A percentile compares a stretch with the other conserved stretches of the same genome.
phyloP scores from a whole-genome alignment of 1,284 basidiomycete species.

The Pseudozyma thailandica region DNA sequence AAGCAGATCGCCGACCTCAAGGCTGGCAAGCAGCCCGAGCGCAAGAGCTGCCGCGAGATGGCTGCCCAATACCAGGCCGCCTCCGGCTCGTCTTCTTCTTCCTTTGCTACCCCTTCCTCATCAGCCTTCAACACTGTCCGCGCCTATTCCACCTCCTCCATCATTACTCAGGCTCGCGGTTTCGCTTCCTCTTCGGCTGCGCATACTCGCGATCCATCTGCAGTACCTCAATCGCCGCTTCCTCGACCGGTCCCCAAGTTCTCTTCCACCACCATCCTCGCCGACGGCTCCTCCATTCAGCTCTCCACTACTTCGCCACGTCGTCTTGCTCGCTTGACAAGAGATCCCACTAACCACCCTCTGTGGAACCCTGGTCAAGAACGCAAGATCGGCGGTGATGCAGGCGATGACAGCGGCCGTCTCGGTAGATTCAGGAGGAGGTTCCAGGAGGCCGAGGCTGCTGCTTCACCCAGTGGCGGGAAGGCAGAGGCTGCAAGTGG shows the following conservation, averaged over 20 bases:
- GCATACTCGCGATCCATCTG: slow-evolving; percentile 33
- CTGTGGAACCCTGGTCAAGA: slow-evolving; percentile 64
- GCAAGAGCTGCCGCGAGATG: slow-evolving; percentile 47
- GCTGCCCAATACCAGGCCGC: slow-evolving; percentile 40
- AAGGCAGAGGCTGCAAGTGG: slow-evolving; percentile 16
- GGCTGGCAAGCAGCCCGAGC: slow-evolving; percentile 52
- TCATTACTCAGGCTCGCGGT: slow-evolving; percentile 22
- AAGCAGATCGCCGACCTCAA: slow-evolving; percentile 57
- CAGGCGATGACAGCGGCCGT: slow-evolving; percentile 63
- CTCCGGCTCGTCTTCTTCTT: slow-evolving; percentile 19
- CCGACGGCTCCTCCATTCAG: slow-evolving; percentile 66
- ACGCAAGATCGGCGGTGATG: slow-evolving; percentile 52
- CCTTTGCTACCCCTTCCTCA: slow-evolving; percentile 35
- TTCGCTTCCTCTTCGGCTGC: slow-evolving; percentile 25
- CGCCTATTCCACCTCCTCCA: slow-evolving; percentile 33
- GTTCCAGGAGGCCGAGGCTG: slow-evolving; percentile 53
- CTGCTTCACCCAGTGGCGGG: slow-evolving; percentile 6
- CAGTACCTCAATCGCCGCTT: slow-evolving; percentile 24
- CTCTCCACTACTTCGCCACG: slow-evolving; percentile 64
- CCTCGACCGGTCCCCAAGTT: slow-evolving; percentile 64
- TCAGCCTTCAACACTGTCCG: slow-evolving; percentile 28
- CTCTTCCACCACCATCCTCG: slow-evolving; percentile 57
- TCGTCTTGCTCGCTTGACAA: slow-evolving; percentile 50
- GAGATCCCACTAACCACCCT: slow-evolving; percentile 66
- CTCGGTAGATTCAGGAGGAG: slow-evolving; percentile 63